Base-by-base conservation (phyloP, 768 basidiomycete species). In the Dentipellis sp. region DNA sequence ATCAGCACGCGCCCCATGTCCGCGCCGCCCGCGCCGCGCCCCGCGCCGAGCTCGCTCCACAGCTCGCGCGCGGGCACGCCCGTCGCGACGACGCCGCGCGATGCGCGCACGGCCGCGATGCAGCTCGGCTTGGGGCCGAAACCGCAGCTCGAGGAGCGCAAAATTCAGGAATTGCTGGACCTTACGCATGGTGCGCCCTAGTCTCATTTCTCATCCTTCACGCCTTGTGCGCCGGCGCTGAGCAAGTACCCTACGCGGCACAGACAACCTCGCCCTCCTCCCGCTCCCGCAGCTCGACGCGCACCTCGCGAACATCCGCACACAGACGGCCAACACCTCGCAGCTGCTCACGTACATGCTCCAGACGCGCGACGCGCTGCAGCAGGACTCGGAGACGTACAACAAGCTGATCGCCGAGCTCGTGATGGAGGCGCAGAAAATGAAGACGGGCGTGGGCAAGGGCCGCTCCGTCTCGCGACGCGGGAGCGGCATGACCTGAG, bases 331-430 rank as follows among this genome's bases (percentile, higher is more conserved):
- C 4, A 81, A 82, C 40, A 82, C 88, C 0, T 92, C 91, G 1
- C 70, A 80, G 11, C 72, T 91, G 10, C 74, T 97, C 55, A 92
- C 91, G 17, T 81, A 92, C 71, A 72, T 93, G 37, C 73, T 94
- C 58, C 92, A 97, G 71, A 78, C 81, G 39, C 79, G 84, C 56
- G 91, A 93, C 59, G 81, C 85, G 36, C 67, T 91, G 58, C 88
- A 91, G 68, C 91, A 93, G 70, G 89, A 91, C 66, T 86, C 84
- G 38, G 87, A 97, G 73, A 88, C 84, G 23, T 93, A 92, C 65
- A 94, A 97, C 69, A 86, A 83, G 14, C 75, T 94, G 56, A 97
- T 97, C 58, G 94, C 86, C 23, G 92, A 92, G 66, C 74, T 97
- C 51, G 91, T 97, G n/a, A 83, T 83, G 45, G 91, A 95, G 69